Percentiles rank a stretch among this genome's conserved stretches.
phyloP scores from a whole-genome alignment of 495 filamentous ascomycete genomes.

The Neurospora sp. region DNA sequence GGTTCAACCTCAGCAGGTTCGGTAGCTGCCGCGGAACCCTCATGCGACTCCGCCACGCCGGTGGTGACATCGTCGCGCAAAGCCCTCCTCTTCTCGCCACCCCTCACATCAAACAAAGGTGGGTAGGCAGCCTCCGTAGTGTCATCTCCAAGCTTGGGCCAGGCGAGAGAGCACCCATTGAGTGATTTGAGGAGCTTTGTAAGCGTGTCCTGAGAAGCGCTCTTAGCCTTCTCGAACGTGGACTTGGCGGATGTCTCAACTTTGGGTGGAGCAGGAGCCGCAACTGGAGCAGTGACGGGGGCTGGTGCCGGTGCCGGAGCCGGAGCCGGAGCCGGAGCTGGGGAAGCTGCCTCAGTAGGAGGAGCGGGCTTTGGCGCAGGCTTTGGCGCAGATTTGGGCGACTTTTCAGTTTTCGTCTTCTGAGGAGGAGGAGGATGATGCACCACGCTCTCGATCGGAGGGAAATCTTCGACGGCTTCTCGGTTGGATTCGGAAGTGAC shows the following conservation, averaged over 20 bases:
- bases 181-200: conserved; percentile 25
- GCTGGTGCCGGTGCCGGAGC: conserved; percentile 3
- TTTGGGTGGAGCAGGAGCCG: neutral
- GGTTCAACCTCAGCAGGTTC: conserved; percentile 42
- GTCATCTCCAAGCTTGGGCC: conserved; percentile 16
- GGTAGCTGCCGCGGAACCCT: conserved; percentile 34
- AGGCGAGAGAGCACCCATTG: conserved; percentile 17
- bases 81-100: conserved; percentile 63
- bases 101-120: conserved; percentile 69
- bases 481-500: conserved; percentile 34
- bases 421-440: neutral
- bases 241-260: conserved; percentile 1
- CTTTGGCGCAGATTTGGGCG: neutral
- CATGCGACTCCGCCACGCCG: conserved; percentile 48
- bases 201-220: conserved; percentile 13
- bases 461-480: conserved; percentile 23
- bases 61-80: conserved; percentile 59
- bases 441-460: conserved; percentile 11
- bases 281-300: neutral
- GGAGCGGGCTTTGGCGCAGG: neutral
- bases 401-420: neutral
- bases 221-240: conserved; percentile 7
- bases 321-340: neutral
- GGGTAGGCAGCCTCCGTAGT: conserved; percentile 39
- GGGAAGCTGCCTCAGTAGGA: neutral